A percentile compares a stretch with the other conserved stretches of the same genome.
phyloP scores from a whole-genome alignment of 2,329 filamentous ascomycete genomes.

The Aspergillus sp. region DNA sequence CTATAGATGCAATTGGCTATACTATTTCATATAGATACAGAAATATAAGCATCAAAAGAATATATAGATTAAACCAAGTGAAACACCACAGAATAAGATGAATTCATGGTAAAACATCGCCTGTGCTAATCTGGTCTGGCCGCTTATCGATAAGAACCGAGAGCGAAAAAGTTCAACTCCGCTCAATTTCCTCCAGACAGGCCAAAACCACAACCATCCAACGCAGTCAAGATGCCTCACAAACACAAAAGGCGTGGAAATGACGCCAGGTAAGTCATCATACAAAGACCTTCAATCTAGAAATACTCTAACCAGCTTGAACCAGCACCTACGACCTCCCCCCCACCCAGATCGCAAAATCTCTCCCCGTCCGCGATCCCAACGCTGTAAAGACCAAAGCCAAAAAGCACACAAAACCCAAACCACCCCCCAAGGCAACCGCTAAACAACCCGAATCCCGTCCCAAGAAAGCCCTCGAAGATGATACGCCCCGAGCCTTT shows the following conservation, averaged over 20 bases:
- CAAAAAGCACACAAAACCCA: conserved; percentile 31
- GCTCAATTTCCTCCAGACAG: too few relatives aligned
- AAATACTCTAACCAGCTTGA: conserved; percentile 12
- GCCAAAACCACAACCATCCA: not conserved
- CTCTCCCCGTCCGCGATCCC: conserved; percentile 52
- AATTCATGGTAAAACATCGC: too few relatives aligned
- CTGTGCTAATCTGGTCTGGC: too few relatives aligned
- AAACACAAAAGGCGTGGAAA: conserved; percentile 68
- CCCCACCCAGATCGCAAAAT: conserved; percentile 54
- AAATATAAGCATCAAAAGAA: too few relatives aligned
- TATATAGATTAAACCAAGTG: too few relatives aligned
- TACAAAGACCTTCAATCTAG: too few relatives aligned
- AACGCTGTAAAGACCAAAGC: conserved; percentile 27
- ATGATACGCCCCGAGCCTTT: conserved; percentile 89
- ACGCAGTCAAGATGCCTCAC: conserved; percentile 63
- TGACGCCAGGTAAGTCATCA: conserved; percentile 13
- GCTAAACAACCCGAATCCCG: conserved; percentile 36
- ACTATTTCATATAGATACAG: too few relatives aligned
- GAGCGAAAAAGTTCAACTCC: conserved; percentile 2
- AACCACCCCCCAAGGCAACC: conserved; percentile 36
- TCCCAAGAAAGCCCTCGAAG: conserved; percentile 38
- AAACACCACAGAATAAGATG: too few relatives aligned
- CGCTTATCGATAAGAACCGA: not conserved
- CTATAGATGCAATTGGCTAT: too few relatives aligned
- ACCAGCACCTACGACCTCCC: conserved; percentile 52